phyloP scores from a whole-genome alignment of 768 basidiomycete genomes.

The Heimioporus sp. region DNA sequence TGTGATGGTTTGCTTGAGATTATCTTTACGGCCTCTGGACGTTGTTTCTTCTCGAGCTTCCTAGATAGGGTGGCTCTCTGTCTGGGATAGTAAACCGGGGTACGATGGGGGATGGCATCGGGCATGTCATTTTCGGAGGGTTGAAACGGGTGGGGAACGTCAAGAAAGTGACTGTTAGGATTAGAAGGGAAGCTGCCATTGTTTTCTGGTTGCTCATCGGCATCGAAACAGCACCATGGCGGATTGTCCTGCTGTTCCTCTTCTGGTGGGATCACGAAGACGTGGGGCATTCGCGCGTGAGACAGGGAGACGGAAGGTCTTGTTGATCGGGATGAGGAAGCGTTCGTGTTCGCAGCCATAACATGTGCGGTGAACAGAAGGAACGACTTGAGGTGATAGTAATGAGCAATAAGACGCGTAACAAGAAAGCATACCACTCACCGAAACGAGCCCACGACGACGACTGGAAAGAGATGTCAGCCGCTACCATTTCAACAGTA shows the following conservation, averaged over 20 bases:
- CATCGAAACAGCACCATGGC: constrained; percentile 58
- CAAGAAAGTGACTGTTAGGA: constrained; percentile 33
- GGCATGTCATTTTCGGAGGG: constrained; percentile 6
- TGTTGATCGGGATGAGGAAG: constrained; percentile 15
- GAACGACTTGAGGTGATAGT: constrained; percentile 11
- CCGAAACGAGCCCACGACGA: constrained; percentile 8
- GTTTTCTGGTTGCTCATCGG: constrained; percentile 33
- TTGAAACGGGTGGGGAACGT: constrained; percentile 29
- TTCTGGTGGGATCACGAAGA: constrained; percentile 57
- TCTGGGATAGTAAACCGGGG: constrained; percentile 7
- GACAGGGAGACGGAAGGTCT: constrained; percentile 1
- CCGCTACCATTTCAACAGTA: constrained; percentile 16
- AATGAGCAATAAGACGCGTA: not conserved
- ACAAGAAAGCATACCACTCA: constrained; percentile 5
- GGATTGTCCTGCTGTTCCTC: constrained; percentile 49
- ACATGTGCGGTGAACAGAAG: not conserved
- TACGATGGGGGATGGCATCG: constrained; percentile 4
- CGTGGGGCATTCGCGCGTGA: constrained; percentile 40
- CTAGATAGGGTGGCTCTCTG: constrained; percentile 6
- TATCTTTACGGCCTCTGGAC: constrained; percentile 26
- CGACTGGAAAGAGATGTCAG: constrained; percentile 11
- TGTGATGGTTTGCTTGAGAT: constrained; percentile 18
- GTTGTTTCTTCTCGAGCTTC: constrained; percentile 32
- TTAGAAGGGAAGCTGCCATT: constrained; percentile 11
- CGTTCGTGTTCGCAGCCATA: constrained; percentile 1